Base-by-base conservation (phyloP, 2,329 filamentous ascomycete species). In the Scleromitrula shiraiana region DNA sequence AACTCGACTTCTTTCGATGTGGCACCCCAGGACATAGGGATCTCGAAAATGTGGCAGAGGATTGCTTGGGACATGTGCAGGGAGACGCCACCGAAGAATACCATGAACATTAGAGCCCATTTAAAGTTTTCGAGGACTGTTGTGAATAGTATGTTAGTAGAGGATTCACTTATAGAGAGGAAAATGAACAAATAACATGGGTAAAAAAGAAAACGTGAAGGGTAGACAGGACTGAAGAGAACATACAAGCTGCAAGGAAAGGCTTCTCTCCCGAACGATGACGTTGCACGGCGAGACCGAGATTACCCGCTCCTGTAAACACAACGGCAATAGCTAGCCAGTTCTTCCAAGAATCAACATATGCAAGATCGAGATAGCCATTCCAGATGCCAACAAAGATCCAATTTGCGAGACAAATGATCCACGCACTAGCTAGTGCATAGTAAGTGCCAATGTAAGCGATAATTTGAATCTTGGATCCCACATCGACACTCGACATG, bases 21-120 rank as follows among this genome's bases (percentile, higher is more conserved):
- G 2, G 86, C 80, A 36, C 85, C 85, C 87, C 87, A 93, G 3
- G 77, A 77, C 82, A 91, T 90, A 67, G 91, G 76, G 62, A 90
- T 80, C 67, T 85, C 79, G 63, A 91, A 85, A 76, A 91, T 85
- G 69, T 93, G 88, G 9, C 79, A 77, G 40, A 91, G 67, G 32
- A 94, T 71, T 0, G 87, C 87, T 63, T 89, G 83, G 33, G 78
- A 85, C 44, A 93, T 76, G 68, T 93, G 86, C 32, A 93, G 73
- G 2, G 80, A 85, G 46, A 90, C 72, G 15, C 87, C 88, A 36
- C 88, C 87, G n/a, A 94, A 73, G 73, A 91, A 93, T 63, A 91
- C 26, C 29, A 47, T 42, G 29, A 47, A 47, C 45, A 47, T 47
- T 12, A 42, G 17, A 17, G 22, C 23, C 45, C 45, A 47, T 47